Evolutionary conservation across 1,139 yeast genomes (phyloP), one percentile per base, ranked within the genome.

Genomic region (Lodderomyces oxycetoniae): DNA sequence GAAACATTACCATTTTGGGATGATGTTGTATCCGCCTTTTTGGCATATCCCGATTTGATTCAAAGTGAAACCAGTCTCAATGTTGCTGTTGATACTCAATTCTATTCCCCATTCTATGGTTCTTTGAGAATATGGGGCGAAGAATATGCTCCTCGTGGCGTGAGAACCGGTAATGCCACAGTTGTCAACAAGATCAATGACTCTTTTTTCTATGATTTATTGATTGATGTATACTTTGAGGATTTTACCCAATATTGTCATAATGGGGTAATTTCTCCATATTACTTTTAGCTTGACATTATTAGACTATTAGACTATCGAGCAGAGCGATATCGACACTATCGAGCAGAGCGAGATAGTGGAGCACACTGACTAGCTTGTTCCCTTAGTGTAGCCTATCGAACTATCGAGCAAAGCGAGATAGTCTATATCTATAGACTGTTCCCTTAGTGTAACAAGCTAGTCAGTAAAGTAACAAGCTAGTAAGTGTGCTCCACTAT

Each of bases 1-100:
- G 53, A 52, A 14, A 53, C 55, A 13, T 47, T 63, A 34, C 68
- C 69, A 38, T 57, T 61, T 47, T 61, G 69, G 68, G 68, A 63
- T 46, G 61, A 57, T 31, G 67, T 59, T 33, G 67, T 60, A 14
- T 40, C 56, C 30, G 61, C 61, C 7, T 53, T 46, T 44, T 48
- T 63, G 55, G 51, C 57, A 3, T 52, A 42, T 45, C 66, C 67
- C 25, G 66, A 62, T 2, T 34, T 62, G 32, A 43, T 63, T 21
- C 29, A 38, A 12, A 45, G 47, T 29, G 44, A 58, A 9, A 48
- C 55, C 9, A 46, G 57, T 25, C 56, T 57, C 32, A 36, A 48
- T 14, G 51, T 50, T 33, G 59, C 65, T 6, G 62, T 63, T 39
- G 68, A 63, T 42, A 63, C 67, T 20, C 42, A 61, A 12, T 63